phyloP scores from a whole-genome alignment of 2,329 filamentous ascomycete species.

The Epichloe brachyelytri region DNA sequence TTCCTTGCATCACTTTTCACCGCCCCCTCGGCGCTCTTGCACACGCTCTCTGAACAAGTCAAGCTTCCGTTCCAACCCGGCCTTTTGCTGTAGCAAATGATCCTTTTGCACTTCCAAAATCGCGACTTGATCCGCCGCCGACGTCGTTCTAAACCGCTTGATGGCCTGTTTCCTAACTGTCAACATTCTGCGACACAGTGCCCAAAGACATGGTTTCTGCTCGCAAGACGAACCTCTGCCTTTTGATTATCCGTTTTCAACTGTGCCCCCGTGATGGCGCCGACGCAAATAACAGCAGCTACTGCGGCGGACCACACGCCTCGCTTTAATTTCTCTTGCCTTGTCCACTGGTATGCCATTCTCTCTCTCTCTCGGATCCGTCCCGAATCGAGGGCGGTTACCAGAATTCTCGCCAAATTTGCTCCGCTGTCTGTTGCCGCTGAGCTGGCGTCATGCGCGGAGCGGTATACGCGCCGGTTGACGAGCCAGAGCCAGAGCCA shows the following conservation, averaged over 20 bases:
- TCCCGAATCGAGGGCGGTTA: slow-evolving; percentile 4
- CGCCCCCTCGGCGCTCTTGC: slow-evolving; percentile 21
- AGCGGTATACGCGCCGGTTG: neutral
- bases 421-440: slow-evolving; percentile 11
- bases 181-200: neutral
- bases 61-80: slow-evolving; percentile 29
- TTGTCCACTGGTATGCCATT: slow-evolving; percentile 14
- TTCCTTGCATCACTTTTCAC: slow-evolving; percentile 6
- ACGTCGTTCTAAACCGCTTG: slow-evolving; percentile 24
- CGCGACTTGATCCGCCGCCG: slow-evolving; percentile 31
- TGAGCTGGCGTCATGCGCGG: slow-evolving; percentile 11
- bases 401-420: slow-evolving; percentile 17
- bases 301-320: slow-evolving; percentile 30
- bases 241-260: slow-evolving; percentile 36
- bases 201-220: neutral
- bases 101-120: slow-evolving; percentile 30
- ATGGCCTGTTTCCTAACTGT: slow-evolving; percentile 16
- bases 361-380: neutral
- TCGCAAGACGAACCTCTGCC: slow-evolving; percentile 22
- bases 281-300: slow-evolving; percentile 32
- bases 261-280: slow-evolving; percentile 34
- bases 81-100: slow-evolving; percentile 25
- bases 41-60: slow-evolving; percentile 26
- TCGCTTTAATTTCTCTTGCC: slow-evolving; percentile 20
- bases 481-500: neutral